A percentile compares a stretch with the other conserved stretches of the same genome.
These are phyloP conservation scores for Exophiala phaeomuriformis DNA, from an alignment of 2,329 filamentous ascomycete species.

Conservation along the genomic window DNA sequence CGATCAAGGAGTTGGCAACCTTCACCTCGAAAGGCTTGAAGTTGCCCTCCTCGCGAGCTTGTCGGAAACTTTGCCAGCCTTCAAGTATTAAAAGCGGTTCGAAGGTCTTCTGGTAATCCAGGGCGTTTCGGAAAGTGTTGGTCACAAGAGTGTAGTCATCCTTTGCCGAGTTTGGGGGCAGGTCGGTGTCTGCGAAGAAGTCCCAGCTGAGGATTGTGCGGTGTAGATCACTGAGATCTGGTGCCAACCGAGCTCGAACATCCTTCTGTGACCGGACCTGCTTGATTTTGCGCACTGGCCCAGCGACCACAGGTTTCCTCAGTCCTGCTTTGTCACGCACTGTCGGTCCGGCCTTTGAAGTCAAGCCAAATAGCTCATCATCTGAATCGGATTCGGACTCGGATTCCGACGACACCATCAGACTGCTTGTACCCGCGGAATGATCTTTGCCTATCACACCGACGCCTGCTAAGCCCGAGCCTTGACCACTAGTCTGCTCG, in stretches of 20 bases:
- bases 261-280: constrained; percentile 79
- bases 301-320: constrained; percentile 35
- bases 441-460: constrained; percentile 73
- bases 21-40: constrained; percentile 80
- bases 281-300: constrained; percentile 77
- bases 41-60: constrained; percentile 76
- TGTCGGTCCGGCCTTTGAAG: constrained; percentile 34
- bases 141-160: constrained; percentile 69
- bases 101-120: constrained; percentile 80
- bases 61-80: constrained; percentile 91
- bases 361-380: constrained; percentile 59
- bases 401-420: constrained; percentile 75
- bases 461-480: constrained; percentile 67
- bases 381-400: constrained; percentile 67
- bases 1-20: constrained; percentile 75
- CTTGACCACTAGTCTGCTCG: constrained; percentile 61
- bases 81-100: constrained; percentile 84
- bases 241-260: constrained; percentile 84
- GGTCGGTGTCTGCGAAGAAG: constrained; percentile 81
- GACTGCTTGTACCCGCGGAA: constrained; percentile 59
- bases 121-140: constrained; percentile 66
- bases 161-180: constrained; percentile 65
- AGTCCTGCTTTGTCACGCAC: constrained; percentile 44
- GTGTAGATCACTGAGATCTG: constrained; percentile 78
- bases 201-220: constrained; percentile 87